Evolutionary conservation across 495 filamentous ascomycete genomes (phyloP), one percentile per base, ranked within the genome.

Genomic region (Penicillium argentinense): DNA sequence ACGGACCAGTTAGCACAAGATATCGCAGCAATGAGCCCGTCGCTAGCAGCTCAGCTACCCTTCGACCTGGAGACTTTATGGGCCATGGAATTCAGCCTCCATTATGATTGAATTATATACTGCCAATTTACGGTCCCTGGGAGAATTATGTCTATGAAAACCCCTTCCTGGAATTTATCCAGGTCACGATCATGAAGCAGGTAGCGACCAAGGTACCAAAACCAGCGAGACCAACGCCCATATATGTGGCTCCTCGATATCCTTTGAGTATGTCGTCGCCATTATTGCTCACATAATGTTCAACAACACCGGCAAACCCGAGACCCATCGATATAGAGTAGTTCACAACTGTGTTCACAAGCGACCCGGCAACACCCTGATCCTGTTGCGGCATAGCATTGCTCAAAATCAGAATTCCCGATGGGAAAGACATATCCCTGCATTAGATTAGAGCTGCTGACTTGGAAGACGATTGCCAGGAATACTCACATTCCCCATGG

Each of bases 301-400:
- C 79, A 4, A 86, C 72, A 1, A 80, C 86, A 1, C 82, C 83
- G 0, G 82, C 84, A 39, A 88, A 67, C 0, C 85, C 85, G 6
- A 89, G 57, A 0, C 82, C 83, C n/a, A 87, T 54, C 0, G 76
- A 79, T 43, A 88, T 84, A 33, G 69, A 75, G 49, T 87, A 88
- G 46, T 87, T 86, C 37, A 86, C 77, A 5, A 82, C 67, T 0
- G 83, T 86, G 32, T 69, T 82, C 11, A 87, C 78, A 17, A 90
- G 60, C n/a, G 71, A 77, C 0, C 79, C 81, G 3, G 78, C 82
- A 1, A 74, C 45, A 7, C 74, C 74, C 53, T 78, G 74, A 30
- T 76, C 60, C 24, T 71, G 42, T 5, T 53, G 39, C 0, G 57
- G 36, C 37, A 75, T 63, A 1, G 61, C 49, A 40, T 69, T 61